Conservation (phyloP, 345 rosid genomes). For the Pugionium dolabratum region DNA sequence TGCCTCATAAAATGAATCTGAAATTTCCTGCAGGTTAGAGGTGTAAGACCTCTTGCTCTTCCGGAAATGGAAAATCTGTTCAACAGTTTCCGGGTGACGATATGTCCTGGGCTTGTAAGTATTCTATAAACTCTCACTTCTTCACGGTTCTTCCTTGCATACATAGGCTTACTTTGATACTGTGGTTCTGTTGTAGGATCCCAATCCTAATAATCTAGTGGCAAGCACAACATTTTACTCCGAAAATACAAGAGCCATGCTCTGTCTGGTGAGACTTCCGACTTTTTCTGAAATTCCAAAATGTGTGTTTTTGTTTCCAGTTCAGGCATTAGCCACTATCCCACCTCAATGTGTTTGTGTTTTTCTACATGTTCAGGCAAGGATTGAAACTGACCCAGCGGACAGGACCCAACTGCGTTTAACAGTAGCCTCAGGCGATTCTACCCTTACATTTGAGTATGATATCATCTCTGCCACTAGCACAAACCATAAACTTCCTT, state of each 20-base stretch:
- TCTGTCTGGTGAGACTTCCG: conserved; percentile 68
- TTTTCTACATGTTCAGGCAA: conserved; percentile 47
- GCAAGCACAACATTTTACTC: conserved; percentile 95
- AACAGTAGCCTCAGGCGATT: conserved; percentile 94
- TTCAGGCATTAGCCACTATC: too few relatives aligned
- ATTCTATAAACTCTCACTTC: conserved; percentile 2
- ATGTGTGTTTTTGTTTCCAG: too few relatives aligned
- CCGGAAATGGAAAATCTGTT: conserved; percentile 84
- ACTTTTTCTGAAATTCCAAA: not conserved
- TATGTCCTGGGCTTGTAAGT: conserved; percentile 96
- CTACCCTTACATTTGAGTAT: conserved; percentile 80
- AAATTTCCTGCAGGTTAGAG: conserved; percentile 70
- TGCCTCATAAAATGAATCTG: not conserved
- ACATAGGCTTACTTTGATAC: not conserved
- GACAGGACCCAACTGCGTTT: conserved; percentile 97
- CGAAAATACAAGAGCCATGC: conserved; percentile 77
- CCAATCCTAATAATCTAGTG: conserved; percentile 93
- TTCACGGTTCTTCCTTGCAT: conserved; percentile 2
- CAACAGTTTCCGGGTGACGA: conserved; percentile 65
- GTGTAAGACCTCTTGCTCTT: conserved; percentile 80
- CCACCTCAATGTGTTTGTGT: too few relatives aligned
- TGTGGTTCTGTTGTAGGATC: conserved; percentile 66
- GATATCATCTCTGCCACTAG: conserved; percentile 31
- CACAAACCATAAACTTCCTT: not conserved
- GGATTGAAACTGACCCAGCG: conserved; percentile 98